These are phyloP conservation scores for Boletus barrowsii DNA, from an alignment of 768 basidiomycete genomes.

Conservation along the genomic window DNA sequence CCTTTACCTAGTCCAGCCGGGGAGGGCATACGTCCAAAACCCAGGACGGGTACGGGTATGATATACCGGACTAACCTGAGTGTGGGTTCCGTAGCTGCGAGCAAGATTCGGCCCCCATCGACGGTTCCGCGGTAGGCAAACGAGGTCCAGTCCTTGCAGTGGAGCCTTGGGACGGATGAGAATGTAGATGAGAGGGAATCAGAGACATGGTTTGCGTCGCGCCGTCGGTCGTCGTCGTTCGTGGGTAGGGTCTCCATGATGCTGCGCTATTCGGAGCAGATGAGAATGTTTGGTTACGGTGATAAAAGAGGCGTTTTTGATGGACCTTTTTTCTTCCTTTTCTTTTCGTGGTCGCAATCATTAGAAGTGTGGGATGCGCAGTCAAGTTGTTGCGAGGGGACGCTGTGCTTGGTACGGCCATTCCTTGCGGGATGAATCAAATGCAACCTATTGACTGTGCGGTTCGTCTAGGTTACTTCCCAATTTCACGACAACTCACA, in stretches of 20 bases:
- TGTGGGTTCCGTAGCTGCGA: conserved; percentile 25
- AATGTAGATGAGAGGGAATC: not conserved
- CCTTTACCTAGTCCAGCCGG: conserved; percentile 14
- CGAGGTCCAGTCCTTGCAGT: not conserved
- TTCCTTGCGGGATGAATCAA: not conserved
- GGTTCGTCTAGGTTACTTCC: conserved; percentile 3
- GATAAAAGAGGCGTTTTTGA: conserved; percentile 4
- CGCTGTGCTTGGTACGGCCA: conserved; percentile 13
- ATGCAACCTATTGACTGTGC: conserved; percentile 1
- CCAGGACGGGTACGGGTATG: conserved; percentile 71
- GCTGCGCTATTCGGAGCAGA: not conserved
- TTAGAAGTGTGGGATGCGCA: not conserved
- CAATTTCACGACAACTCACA: not conserved
- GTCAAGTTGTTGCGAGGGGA: not conserved
- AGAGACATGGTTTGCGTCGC: not conserved
- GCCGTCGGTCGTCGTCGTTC: conserved; percentile 10
- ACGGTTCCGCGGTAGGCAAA: conserved; percentile 13
- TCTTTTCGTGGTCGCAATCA: conserved; percentile 2
- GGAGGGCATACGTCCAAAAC: conserved; percentile 40
- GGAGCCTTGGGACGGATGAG: not conserved
- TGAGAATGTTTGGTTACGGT: conserved; percentile 7
- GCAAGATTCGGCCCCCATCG: conserved; percentile 38
- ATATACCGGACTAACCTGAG: conserved; percentile 44
- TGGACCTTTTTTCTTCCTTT: not conserved
- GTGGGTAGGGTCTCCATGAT: conserved; percentile 6